phyloP scores from a whole-genome alignment of 2,329 filamentous ascomycete genomes.

The Colletotrichum sp. region DNA sequence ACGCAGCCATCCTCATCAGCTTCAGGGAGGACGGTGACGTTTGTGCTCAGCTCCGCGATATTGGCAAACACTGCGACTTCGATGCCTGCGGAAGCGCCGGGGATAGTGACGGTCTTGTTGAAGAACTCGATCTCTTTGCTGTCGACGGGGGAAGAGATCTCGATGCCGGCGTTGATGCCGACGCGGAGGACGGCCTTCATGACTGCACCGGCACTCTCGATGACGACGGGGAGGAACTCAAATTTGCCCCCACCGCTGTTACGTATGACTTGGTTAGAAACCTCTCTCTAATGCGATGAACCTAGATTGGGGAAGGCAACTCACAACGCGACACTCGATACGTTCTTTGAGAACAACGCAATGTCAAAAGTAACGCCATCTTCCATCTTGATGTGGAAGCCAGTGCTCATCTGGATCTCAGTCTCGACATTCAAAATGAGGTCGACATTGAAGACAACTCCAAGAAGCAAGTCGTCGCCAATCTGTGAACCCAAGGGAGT shows the following conservation, averaged over 20 bases:
- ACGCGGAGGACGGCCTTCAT: conserved; percentile 54
- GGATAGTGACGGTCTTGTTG: conserved; percentile 22
- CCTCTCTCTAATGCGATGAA: rapidly evolving
- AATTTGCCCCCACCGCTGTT: conserved; percentile 56
- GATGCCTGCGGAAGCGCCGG: conserved; percentile 46
- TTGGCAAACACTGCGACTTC: conserved; percentile 55
- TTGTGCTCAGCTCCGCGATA: conserved; percentile 58
- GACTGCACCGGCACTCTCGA: conserved; percentile 44
- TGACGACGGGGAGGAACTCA: conserved; percentile 61
- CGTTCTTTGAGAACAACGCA: conserved; percentile 52
- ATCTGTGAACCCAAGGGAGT: conserved; percentile 46
- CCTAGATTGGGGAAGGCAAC: conserved; percentile 24
- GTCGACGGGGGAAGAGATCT: conserved; percentile 27
- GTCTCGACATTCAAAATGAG: conserved; percentile 54
- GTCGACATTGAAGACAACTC: conserved; percentile 54
- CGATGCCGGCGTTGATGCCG: conserved; percentile 49
- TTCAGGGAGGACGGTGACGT: conserved; percentile 45
- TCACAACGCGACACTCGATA: conserved; percentile 55
- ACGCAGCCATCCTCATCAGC: conserved; percentile 44
- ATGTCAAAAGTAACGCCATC: conserved; percentile 54
- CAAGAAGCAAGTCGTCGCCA: conserved; percentile 43
- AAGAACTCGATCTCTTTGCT: conserved; percentile 10
- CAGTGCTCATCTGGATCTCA: conserved; percentile 54
- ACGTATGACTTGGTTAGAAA: background rate
- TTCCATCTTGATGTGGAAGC: conserved; percentile 60